Evolutionary conservation across 306 rosid genomes (phyloP).

Genomic region (Malus domestica): DNA sequence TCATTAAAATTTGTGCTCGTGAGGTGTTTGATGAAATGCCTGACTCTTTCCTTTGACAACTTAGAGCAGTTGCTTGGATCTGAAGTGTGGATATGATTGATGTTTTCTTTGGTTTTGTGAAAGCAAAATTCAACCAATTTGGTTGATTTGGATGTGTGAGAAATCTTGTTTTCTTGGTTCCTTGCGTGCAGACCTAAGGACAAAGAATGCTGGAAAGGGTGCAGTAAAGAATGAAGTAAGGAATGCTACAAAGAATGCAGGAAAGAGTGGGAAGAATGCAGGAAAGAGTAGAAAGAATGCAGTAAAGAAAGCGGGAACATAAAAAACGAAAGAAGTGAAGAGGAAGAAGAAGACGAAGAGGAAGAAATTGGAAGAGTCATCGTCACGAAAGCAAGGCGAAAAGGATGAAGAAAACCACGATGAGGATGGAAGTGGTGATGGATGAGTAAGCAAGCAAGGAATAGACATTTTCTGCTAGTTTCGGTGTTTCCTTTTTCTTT

Average conservation of each 20-base stretch:
- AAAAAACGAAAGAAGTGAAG: slow-evolving; percentile 1
- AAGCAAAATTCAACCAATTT: not conserved
- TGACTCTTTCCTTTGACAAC: not conserved
- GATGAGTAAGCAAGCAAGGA: not conserved
- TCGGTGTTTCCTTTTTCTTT: not conserved
- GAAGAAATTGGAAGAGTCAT: not conserved
- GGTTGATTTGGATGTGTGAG: not conserved
- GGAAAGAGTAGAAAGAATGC: slow-evolving; percentile 35
- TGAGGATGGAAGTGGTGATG: not conserved
- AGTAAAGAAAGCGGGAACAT: slow-evolving; percentile 50
- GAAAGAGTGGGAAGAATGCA: not conserved
- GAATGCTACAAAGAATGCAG: too few relatives aligned
- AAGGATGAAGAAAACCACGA: not conserved
- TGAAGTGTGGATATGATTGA: not conserved
- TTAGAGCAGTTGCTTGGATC: not conserved
- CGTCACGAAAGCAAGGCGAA: not conserved
- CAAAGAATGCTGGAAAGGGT: slow-evolving; percentile 2
- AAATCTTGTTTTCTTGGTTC: slow-evolving; percentile 8
- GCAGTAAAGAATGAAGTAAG: too few relatives aligned
- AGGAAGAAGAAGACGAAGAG: not conserved
- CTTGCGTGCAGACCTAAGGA: too few relatives aligned
- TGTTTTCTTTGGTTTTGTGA: not conserved
- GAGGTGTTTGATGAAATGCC: slow-evolving; percentile 3
- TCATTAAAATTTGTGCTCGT: not conserved
- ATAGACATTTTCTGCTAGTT: not conserved